Evolutionary conservation across 2,329 filamentous ascomycete species (phyloP).

Genomic region (Piedraia hortae): DNA sequence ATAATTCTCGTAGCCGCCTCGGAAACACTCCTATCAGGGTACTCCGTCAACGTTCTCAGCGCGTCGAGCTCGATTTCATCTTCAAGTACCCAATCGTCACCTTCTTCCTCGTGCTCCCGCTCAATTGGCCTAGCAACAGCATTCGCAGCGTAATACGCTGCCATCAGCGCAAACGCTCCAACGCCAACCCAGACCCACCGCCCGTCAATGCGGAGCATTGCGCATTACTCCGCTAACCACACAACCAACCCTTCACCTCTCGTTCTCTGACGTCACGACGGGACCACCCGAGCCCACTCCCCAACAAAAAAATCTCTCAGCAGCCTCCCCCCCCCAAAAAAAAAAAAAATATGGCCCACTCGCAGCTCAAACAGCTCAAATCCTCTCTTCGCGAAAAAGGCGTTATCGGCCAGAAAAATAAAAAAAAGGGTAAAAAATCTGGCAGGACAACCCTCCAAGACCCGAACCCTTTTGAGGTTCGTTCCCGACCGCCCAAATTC

Average conservation of each 20-base stretch:
- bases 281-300: too few relatives aligned
- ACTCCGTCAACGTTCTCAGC: slow-evolving; percentile 15
- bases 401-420: slow-evolving; percentile 74
- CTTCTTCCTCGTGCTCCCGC: slow-evolving; percentile 16
- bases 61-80: slow-evolving; percentile 14
- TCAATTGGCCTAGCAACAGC: too few relatives aligned
- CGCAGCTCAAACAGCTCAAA: slow-evolving; percentile 89
- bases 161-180: slow-evolving; percentile 28
- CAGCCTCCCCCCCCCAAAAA: too few relatives aligned
- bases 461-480: slow-evolving; percentile 78
- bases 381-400: slow-evolving; percentile 70
- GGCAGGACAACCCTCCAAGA: slow-evolving; percentile 17
- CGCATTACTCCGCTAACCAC: too few relatives aligned
- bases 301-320: too few relatives aligned
- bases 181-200: slow-evolving; percentile 21
- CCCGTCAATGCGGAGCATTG: too few relatives aligned
- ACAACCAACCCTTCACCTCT: too few relatives aligned
- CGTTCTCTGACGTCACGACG: too few relatives aligned
- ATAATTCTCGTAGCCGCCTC: slow-evolving; percentile 11
- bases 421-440: slow-evolving; percentile 69
- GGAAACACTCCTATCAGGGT: slow-evolving; percentile 18
- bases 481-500: slow-evolving; percentile 55
- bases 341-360: slow-evolving; percentile 48
- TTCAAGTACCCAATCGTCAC: not conserved
- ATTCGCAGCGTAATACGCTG: too few relatives aligned